Base-by-base conservation (phyloP, 208 protist species). In the Crithidia bombi region DNA sequence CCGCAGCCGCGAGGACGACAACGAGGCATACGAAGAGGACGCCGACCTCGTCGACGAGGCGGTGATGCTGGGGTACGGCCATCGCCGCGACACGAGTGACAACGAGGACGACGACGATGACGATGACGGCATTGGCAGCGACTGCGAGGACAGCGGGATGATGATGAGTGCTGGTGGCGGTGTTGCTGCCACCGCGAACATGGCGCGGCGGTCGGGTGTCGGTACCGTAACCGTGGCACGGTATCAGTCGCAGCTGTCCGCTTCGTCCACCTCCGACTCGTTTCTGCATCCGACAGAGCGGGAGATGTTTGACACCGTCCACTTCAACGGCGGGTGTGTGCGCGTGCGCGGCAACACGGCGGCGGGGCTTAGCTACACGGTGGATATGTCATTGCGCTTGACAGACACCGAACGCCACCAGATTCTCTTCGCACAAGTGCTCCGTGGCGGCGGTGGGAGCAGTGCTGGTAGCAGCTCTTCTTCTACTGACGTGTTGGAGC, bases 271-370 rank as follows among this genome's bases (percentile, higher is more conserved):
- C 21, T 56, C 73, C 23, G 65, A 73, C 46, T 52, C 49, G 6
- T 62, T 73, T 12, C 52, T 72, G 41, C 23, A 46, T 4, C 57
- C 59, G 17, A 14, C 65, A 5, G 64, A 63, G 39, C 64, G 46
- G 9, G 70, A 75, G 38, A 10, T 57, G 7, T 79, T 69, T 35
- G 81, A 91, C 54, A 80, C 82, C 10, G 81, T 96, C 50, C 85
- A 85, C 58, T 93, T 93, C 69, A 75, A 89, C 47, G 63, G 77
- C 6, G 87, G 92, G 44, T 96, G 81, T 54, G 63, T 91, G 30
- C 82, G 81, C 28, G 58, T 96, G 32, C 67, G 75, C 11, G 50
- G 72, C 17, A 73, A 63, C 46, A 71, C 58, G 0, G 49, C 83
- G 14, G 50, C 88, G 4, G 81, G 83, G 11, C 59, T 81, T 15